Percentiles rank a stretch among this genome's conserved stretches.
phyloP scores from a whole-genome alignment of 768 basidiomycete genomes.

The Terana coerulea region DNA sequence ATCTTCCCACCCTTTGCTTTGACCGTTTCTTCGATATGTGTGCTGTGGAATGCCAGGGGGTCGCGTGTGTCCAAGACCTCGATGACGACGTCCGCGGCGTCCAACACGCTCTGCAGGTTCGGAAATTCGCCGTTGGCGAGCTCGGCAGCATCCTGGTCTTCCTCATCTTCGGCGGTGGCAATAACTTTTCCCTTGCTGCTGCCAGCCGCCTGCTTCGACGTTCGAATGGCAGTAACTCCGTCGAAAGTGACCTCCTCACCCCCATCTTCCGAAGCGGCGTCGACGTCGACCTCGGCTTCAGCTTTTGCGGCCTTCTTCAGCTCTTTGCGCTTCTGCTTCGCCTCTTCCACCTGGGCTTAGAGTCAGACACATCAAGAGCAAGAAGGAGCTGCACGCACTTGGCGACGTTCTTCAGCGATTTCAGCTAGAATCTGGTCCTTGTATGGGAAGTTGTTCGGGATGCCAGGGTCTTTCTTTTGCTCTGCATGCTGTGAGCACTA shows the following conservation, averaged over 20 bases:
- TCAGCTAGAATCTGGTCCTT: slow-evolving; percentile 94
- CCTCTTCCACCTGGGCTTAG: slow-evolving; percentile 61
- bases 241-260: slow-evolving; percentile 35
- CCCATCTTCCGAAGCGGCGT: slow-evolving; percentile 25
- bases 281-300: slow-evolving; percentile 21
- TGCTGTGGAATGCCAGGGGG: slow-evolving; percentile 67
- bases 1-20: slow-evolving; percentile 38
- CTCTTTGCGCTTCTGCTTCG: slow-evolving; percentile 64
- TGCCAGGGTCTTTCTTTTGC: slow-evolving; percentile 86
- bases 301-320: slow-evolving; percentile 51
- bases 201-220: slow-evolving; percentile 2
- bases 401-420: slow-evolving; percentile 74
- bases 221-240: slow-evolving; percentile 38
- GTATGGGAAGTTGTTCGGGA: slow-evolving; percentile 90
- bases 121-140: slow-evolving; percentile 63
- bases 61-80: slow-evolving; percentile 85
- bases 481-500: slow-evolving; percentile 36
- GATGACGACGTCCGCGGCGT: slow-evolving; percentile 74
- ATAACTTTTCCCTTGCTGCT: slow-evolving; percentile 22
- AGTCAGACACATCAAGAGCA: not conserved
- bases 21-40: slow-evolving; percentile 52
- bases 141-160: slow-evolving; percentile 54
- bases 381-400: slow-evolving; percentile 43
- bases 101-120: slow-evolving; percentile 61
- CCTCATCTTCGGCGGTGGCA: slow-evolving; percentile 26